Evolutionary conservation across 495 filamentous ascomycete genomes (phyloP), one percentile per base, ranked within the genome.

Genomic region (Tirmania nivea): DNA sequence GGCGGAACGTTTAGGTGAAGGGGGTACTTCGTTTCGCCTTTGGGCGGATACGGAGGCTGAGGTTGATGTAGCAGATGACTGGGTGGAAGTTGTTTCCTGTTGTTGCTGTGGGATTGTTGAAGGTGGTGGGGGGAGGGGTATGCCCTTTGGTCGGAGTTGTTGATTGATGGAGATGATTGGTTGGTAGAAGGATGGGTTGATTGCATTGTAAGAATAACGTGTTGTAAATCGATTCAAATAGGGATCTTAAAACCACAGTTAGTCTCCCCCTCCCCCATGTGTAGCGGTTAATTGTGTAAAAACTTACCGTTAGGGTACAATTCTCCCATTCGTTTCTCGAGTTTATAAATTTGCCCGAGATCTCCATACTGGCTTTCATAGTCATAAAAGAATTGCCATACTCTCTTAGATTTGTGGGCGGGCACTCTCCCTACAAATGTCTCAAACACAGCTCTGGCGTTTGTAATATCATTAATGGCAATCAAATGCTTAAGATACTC

Each of bases 351-450:
- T 62, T 94, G 86, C 17, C 78, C 72, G 0, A 95, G 73, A 62
- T 97, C 92, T 47, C 92, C 90, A 60, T 86, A 96, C 48, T 83
- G 75, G n/a, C 84, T 83, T 67, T 96, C 89, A 63, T 93, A 95
- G 53, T 85, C 79, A 65, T 97, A 87, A 60, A 97, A 88, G 66
- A 83, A 95, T 1, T 77, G 70, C 55, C 88, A 93, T 1, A 97
- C 76, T 4, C 80, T 78, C 61, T 92, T 92, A 6, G 85, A 73
- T 58, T 86, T 93, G 54, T 75, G 71, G 34, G 78, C 71, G 19
- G 80, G 77, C 48, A 93, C 71, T 51, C 79, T 80, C 60, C 78
- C 79, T 51, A 94, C 84, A 2, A 84, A 83, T 35, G 86, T 94
- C 61, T 95, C 88, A 66, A 96, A 97, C 17, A 94, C 83, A 3